Evolutionary conservation across 1,284 basidiomycete species (phyloP).

Genomic region (Agaricales sp.): DNA sequence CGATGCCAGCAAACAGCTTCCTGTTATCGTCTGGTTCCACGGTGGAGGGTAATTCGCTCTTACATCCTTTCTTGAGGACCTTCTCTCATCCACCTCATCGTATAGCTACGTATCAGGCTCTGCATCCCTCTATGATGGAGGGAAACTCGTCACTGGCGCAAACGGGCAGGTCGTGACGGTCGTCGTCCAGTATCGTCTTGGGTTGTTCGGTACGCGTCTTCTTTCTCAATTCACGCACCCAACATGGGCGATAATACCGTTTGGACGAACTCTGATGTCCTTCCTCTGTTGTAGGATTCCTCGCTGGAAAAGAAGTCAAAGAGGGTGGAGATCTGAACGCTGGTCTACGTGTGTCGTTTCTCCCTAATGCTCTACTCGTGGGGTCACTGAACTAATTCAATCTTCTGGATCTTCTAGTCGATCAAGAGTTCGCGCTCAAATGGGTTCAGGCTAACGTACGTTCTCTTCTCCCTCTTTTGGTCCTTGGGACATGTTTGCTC

Average conservation of each 20-base stretch:
- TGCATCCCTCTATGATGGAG: slow-evolving; percentile 9
- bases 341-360: slow-evolving; percentile 15
- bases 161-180: slow-evolving; percentile 13
- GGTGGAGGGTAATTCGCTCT: slow-evolving; percentile 18
- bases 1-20: slow-evolving; percentile 12
- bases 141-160: slow-evolving; percentile 13
- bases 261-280: no score
- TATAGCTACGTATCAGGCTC: slow-evolving; percentile 11
- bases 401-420: slow-evolving; percentile 13
- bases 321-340: slow-evolving; percentile 19
- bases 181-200: slow-evolving; percentile 15
- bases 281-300: slow-evolving; percentile 14
- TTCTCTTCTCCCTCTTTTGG: background rate
- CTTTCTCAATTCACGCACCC: background rate
- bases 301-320: slow-evolving; percentile 17
- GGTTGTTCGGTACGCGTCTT: slow-evolving; percentile 8
- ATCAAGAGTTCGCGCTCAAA: slow-evolving; percentile 20
- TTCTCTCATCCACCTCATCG: background rate
- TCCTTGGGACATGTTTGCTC: no score
- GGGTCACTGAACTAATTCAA: background rate
- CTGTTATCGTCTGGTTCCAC: slow-evolving; percentile 25
- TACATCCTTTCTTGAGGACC: background rate
- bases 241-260: background rate
- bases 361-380: no score
- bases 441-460: slow-evolving; percentile 22